These are phyloP conservation scores for Leccinum aurantiacum DNA, from an alignment of 768 basidiomycete species.

Conservation along the genomic window DNA sequence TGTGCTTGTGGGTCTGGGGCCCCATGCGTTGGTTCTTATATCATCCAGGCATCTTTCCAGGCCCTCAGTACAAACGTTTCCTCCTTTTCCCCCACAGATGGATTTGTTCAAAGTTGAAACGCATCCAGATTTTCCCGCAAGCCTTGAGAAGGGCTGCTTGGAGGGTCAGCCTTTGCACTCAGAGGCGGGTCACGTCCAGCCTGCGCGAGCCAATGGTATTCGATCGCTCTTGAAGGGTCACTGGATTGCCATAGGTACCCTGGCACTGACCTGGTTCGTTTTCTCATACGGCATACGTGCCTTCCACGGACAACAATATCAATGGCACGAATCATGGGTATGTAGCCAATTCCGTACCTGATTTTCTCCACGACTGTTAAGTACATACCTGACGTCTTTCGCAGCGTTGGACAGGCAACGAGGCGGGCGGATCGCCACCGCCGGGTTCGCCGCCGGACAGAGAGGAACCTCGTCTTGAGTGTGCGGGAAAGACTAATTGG, in stretches of 20 bases:
- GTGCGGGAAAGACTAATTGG: constrained; percentile 22
- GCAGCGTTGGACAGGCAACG: constrained; percentile 9
- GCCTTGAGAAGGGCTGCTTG: constrained; percentile 22
- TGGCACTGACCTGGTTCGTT: constrained; percentile 15
- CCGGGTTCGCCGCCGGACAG: neutral
- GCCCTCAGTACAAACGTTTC: neutral
- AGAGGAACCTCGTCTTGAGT: constrained; percentile 7
- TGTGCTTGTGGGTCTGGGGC: neutral
- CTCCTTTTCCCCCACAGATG: constrained; percentile 13
- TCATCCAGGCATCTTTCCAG: neutral
- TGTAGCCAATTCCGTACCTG: neutral
- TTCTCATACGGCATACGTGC: constrained; percentile 8
- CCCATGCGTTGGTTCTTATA: neutral
- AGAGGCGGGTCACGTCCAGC: neutral
- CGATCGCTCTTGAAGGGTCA: constrained; percentile 13
- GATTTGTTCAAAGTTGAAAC: constrained; percentile 7
- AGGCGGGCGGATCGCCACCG: neutral
- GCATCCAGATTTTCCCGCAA: constrained; percentile 4
- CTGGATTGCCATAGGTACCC: constrained; percentile 6
- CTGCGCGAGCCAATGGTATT: neutral
- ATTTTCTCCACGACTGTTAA: neutral
- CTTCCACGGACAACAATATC: neutral
- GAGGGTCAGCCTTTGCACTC: constrained; percentile 3
- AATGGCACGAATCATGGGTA: constrained; percentile 7
- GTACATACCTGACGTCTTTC: neutral